Percentiles rank a stretch among this genome's conserved stretches.
These are phyloP conservation scores for Linum lewisii DNA, from an alignment of 345 rosid genomes.

Conservation along the genomic window DNA sequence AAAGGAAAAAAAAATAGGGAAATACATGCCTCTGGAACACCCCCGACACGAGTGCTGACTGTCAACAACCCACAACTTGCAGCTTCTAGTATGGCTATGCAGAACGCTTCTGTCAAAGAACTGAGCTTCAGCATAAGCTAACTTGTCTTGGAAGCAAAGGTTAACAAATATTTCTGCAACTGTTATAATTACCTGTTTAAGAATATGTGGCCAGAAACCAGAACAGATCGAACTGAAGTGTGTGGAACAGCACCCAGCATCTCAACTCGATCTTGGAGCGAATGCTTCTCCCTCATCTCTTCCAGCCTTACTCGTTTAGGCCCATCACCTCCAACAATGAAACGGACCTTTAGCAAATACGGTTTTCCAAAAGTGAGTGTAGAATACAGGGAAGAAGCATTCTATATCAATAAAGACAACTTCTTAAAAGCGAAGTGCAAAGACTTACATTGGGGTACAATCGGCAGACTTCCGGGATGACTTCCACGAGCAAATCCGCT, in stretches of 20 bases:
- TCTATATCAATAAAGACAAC: no score
- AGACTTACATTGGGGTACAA: conserved; percentile 63
- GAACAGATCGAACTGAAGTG: conserved; percentile 69
- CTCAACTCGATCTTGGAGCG: conserved; percentile 90
- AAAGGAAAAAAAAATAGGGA: background rate
- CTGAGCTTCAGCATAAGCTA: conserved; percentile 23
- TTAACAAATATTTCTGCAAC: background rate
- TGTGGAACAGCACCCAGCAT: conserved; percentile 93
- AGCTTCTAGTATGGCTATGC: conserved; percentile 96
- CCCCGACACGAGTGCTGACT: conserved; percentile 92
- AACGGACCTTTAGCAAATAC: conserved; percentile 63
- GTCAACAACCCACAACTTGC: conserved; percentile 96
- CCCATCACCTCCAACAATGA: conserved; percentile 92
- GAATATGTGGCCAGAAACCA: conserved; percentile 81
- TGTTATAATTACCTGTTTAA: conserved; percentile 58
- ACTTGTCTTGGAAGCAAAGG: background rate
- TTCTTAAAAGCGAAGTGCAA: no score
- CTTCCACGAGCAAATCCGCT: conserved; percentile 93
- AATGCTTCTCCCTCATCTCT: conserved; percentile 97
- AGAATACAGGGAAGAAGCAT: no score
- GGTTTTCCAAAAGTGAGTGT: no score
- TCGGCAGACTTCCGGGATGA: conserved; percentile 81
- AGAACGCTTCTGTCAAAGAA: conserved; percentile 96
- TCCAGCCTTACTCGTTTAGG: conserved; percentile 84
- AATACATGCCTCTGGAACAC: conserved; percentile 80